Base-by-base conservation (phyloP, 345 rosid genomes). In the Triadica sebifera region DNA sequence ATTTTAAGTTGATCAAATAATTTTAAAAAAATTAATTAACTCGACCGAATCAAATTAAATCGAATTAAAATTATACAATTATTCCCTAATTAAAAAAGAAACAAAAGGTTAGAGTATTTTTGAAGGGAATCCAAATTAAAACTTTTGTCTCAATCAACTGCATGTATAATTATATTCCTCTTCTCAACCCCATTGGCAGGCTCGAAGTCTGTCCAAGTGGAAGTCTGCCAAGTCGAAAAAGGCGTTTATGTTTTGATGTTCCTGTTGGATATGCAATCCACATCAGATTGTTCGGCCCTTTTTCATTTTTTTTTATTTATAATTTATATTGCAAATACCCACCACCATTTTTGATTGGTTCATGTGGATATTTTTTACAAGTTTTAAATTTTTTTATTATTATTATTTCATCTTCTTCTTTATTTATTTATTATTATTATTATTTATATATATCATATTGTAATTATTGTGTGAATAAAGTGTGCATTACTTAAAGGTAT, bases 181-280 rank as follows among this genome's bases (percentile, higher is more conserved):
- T n/a, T n/a, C n/a, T n/a, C n/a, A n/a, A n/a, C n/a, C 50, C 8
- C 4, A 70, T 60, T 72, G 80, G 75, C 74, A 61, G 62, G 76
- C 77, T 75, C 38, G 57, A 59, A 75, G 60, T 68, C 67, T 5
- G 41, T 63, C 78, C 84, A 80, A 74, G 81, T 84, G 84, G 79
- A 74, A 19, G 50, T 66, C 81, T 76, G 59, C 24, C 65, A 69
- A 55, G 68, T 13, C 47, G 29, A 65, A 20, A 17, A 64, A 13
- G 29, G 13, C 6, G 0, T 3, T 3, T n/a, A 10, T 11, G 55
- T 37, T 55, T 41, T n/a, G 4, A 16, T 69, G 20, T 46, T 45
- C 1, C 15, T 29, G 43, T 9, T 71, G 34, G 70, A 61, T 73
- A 62, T 76, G 81, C 75, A 73, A 57, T 81, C 82, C 84, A 81